These are phyloP conservation scores for Volvariella volvacea DNA, from an alignment of 1,284 basidiomycete genomes.

Conservation along the genomic window DNA sequence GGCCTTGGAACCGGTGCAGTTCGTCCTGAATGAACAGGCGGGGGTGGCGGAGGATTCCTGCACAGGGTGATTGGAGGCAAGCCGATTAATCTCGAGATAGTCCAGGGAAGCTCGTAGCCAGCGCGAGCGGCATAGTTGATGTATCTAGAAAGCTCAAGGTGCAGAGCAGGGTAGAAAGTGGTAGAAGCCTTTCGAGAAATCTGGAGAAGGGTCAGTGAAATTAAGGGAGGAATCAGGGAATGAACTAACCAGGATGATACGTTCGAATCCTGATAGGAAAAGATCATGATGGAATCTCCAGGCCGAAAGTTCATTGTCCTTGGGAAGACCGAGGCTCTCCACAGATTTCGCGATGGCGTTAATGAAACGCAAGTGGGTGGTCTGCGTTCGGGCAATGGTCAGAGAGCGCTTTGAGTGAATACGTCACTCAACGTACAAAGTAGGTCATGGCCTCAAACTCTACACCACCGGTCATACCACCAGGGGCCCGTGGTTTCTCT, in stretches of 20 bases:
- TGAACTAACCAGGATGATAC: conserved; percentile 59
- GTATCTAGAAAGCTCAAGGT: conserved; percentile 87
- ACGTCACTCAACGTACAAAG: conserved; percentile 51
- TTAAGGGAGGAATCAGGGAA: conserved; percentile 1
- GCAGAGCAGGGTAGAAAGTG: conserved; percentile 87
- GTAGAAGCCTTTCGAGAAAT: conserved; percentile 89
- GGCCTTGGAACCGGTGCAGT: conserved; percentile 12
- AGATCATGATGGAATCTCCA: conserved; percentile 78
- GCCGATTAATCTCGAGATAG: conserved; percentile 64
- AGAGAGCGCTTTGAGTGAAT: not conserved
- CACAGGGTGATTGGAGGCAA: conserved; percentile 54
- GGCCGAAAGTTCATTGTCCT: conserved; percentile 67
- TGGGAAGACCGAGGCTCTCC: conserved; percentile 56
- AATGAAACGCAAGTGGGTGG: conserved; percentile 76
- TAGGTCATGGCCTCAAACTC: conserved; percentile 97
- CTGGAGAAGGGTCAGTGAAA: conserved; percentile 32
- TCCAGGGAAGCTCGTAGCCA: conserved; percentile 72
- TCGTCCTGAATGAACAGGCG: conserved; percentile 12
- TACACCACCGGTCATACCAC: conserved; percentile 97
- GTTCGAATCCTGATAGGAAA: conserved; percentile 83
- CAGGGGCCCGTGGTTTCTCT: conserved; percentile 89
- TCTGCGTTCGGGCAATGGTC: conserved; percentile 40
- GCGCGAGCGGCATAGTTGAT: conserved; percentile 56
- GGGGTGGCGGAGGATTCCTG: conserved; percentile 26
- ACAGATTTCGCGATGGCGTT: conserved; percentile 68